phyloP scores from a whole-genome alignment of 495 filamentous ascomycete genomes.

The Staphylotrichum tortipilum region DNA sequence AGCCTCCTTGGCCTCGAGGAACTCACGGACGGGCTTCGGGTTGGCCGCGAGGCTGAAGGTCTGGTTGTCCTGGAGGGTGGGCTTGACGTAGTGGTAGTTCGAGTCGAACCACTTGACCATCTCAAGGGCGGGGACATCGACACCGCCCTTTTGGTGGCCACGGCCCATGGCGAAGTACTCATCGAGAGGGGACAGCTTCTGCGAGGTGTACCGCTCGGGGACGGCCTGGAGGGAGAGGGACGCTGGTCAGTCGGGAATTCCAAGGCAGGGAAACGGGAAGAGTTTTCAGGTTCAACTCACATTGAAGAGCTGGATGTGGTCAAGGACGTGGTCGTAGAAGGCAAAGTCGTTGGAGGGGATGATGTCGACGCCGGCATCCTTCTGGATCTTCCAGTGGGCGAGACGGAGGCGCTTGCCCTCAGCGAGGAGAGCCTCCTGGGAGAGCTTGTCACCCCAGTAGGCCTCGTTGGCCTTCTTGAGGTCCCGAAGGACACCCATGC shows the following conservation, averaged over 20 bases:
- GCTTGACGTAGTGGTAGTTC: slow-evolving; percentile 99
- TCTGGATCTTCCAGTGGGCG: slow-evolving; percentile 98
- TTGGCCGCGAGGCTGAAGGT: slow-evolving; percentile 76
- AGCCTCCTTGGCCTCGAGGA: slow-evolving; percentile 93
- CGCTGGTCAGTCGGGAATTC: no score
- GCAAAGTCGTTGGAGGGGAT: slow-evolving; percentile 99
- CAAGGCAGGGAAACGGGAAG: neutral
- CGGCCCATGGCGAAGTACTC: slow-evolving; percentile 99
- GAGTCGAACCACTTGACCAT: slow-evolving; percentile 99
- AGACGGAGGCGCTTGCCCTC: slow-evolving; percentile 95
- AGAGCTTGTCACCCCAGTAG: slow-evolving; percentile 92
- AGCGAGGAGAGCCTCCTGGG: slow-evolving; percentile 72
- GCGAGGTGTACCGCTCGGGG: slow-evolving; percentile 81
- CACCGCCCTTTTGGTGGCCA: slow-evolving; percentile 84
- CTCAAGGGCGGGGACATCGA: slow-evolving; percentile 91
- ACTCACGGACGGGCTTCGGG: slow-evolving; percentile 91
- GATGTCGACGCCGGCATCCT: slow-evolving; percentile 89
- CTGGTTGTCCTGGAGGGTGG: slow-evolving; percentile 92
- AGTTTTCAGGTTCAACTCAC: slow-evolving; percentile 43
- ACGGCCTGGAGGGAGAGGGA: slow-evolving; percentile 66
- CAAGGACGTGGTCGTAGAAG: slow-evolving; percentile 95
- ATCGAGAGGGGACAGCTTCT: slow-evolving; percentile 78
- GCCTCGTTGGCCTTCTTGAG: slow-evolving; percentile 99
- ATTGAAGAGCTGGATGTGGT: slow-evolving; percentile 97
- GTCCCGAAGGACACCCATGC: slow-evolving; percentile 96